Evolutionary conservation across 768 basidiomycete species (phyloP).

Genomic region (Lactarius quietus): DNA sequence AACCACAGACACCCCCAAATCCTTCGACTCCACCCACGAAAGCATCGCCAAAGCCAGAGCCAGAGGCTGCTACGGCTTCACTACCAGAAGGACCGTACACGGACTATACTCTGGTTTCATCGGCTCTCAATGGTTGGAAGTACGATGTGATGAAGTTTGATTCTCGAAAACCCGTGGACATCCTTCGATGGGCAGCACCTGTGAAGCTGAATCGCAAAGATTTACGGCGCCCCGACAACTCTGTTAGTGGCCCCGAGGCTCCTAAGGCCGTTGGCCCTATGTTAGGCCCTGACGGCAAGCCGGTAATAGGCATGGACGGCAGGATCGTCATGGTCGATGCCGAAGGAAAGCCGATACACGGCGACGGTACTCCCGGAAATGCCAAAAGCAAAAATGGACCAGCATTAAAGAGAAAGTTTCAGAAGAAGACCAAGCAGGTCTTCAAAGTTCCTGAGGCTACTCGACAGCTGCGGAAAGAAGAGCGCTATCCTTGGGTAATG

Average conservation of each 20-base stretch:
- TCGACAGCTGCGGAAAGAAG: slow-evolving; percentile 76
- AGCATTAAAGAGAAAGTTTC: slow-evolving; percentile 62
- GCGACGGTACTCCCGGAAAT: slow-evolving; percentile 37
- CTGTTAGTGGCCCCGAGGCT: slow-evolving; percentile 32
- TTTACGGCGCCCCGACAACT: slow-evolving; percentile 48
- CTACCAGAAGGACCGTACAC: slow-evolving; percentile 66
- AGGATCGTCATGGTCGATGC: slow-evolving; percentile 78
- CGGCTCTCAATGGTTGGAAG: slow-evolving; percentile 80
- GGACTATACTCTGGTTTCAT: slow-evolving; percentile 78
- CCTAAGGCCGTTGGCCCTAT: slow-evolving; percentile 62
- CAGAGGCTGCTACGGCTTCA: slow-evolving; percentile 5
- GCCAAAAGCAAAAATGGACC: slow-evolving; percentile 38
- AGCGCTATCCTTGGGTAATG: slow-evolving; percentile 89
- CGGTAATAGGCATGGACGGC: slow-evolving; percentile 74
- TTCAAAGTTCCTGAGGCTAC: slow-evolving; percentile 76
- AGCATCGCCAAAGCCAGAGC: slow-evolving; percentile 19
- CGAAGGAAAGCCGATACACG: slow-evolving; percentile 67
- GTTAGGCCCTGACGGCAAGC: slow-evolving; percentile 81
- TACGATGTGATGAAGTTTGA: slow-evolving; percentile 94
- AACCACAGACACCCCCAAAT: slow-evolving; percentile 16
- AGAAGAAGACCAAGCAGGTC: slow-evolving; percentile 81
- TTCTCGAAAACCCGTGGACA: slow-evolving; percentile 66
- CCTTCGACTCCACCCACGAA: slow-evolving; percentile 20
- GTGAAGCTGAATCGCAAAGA: slow-evolving; percentile 90
- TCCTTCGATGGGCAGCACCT: slow-evolving; percentile 64